Base-by-base conservation (phyloP, 2,329 filamentous ascomycete genomes). In the Macrophomina tecta region DNA sequence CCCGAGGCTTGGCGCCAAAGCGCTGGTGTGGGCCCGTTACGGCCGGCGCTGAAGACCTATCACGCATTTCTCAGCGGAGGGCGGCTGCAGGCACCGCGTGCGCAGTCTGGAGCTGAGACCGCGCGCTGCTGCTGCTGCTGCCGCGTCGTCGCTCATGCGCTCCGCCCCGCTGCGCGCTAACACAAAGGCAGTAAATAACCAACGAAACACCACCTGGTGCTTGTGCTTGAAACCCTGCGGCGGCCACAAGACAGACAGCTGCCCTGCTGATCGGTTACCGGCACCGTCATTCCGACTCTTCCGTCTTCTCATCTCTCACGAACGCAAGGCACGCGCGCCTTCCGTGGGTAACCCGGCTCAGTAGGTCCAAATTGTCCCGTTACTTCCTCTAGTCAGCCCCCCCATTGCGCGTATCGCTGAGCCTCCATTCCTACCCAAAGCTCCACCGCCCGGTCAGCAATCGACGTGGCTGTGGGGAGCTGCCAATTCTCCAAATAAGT, bases 1-100 rank as follows among this genome's bases (percentile, higher is more conserved):
- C 64, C 64, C 55, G 64, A 42, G 64, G 64, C 53, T 61, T 66
- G 63, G 63, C 63, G 62, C 61, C 6, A 18, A 55, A 23, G 8
- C n/a, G 61, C 49, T 45, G 49, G 30, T 38, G 40, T 38, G 40
- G 28, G 62, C 30, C 23, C 23, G 40, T 36, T 65, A 18, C 62
- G 51, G 62, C 9, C n/a, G 38, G n/a, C 62, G 38, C 8, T 6
- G 1, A 5, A 34, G 6, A 2, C 14, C 5, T 8, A 2, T 11
- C 23, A 28, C 52, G 63, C 63, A 42, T 11, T 6, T 4, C 30
- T 32, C 52, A 30, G 4, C 34, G 34, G 18, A 40, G 40, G 28
- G 42, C 42, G 42, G 30, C 45, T 9, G 28, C n/a, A 38, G n/a
- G 5, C 5, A 12, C 58, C 45, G 4, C 4, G 9, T 5, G 40